A percentile compares a stretch with the other conserved stretches of the same genome.
These are phyloP conservation scores for Trametes elegans DNA, from an alignment of 768 basidiomycete species.

Conservation along the genomic window DNA sequence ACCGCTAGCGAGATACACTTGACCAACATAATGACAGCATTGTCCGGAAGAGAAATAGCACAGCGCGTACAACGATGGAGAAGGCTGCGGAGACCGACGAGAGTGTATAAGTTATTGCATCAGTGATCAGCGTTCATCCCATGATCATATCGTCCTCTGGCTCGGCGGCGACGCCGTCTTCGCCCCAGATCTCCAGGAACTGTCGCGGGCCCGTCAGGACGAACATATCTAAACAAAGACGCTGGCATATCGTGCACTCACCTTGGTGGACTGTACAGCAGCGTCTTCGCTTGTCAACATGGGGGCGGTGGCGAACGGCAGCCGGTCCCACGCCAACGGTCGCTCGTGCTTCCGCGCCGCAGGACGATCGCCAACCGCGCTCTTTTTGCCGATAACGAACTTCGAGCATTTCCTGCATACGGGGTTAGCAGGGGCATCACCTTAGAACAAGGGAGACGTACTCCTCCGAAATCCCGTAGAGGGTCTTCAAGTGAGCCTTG, in stretches of 20 bases:
- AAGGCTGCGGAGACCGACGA: background rate
- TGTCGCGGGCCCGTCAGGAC: constrained; percentile 31
- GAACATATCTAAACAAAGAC: no score
- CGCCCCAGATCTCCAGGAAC: constrained; percentile 81
- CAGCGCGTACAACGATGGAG: background rate
- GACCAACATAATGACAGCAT: background rate
- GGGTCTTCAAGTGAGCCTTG: constrained; percentile 77
- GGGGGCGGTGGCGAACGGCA: constrained; percentile 63
- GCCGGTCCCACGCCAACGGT: constrained; percentile 68
- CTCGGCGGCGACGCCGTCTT: constrained; percentile 72
- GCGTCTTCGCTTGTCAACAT: constrained; percentile 64
- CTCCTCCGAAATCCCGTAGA: constrained; percentile 93
- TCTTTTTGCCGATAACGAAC: constrained; percentile 87
- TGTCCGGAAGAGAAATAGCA: background rate
- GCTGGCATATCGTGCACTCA: constrained; percentile 46
- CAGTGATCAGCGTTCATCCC: constrained; percentile 4
- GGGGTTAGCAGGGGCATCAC: background rate
- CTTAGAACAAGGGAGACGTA: constrained; percentile 38
- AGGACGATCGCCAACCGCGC: constrained; percentile 80
- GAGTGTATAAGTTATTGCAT: background rate
- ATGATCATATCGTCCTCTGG: constrained; percentile 36
- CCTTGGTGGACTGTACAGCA: constrained; percentile 58
- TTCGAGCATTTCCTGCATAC: constrained; percentile 82
- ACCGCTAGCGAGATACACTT: constrained; percentile 4
- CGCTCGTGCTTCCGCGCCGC: constrained; percentile 60